Conservation (phyloP, 305 asterid genomes). For the Stenogyne calaminthoides region DNA sequence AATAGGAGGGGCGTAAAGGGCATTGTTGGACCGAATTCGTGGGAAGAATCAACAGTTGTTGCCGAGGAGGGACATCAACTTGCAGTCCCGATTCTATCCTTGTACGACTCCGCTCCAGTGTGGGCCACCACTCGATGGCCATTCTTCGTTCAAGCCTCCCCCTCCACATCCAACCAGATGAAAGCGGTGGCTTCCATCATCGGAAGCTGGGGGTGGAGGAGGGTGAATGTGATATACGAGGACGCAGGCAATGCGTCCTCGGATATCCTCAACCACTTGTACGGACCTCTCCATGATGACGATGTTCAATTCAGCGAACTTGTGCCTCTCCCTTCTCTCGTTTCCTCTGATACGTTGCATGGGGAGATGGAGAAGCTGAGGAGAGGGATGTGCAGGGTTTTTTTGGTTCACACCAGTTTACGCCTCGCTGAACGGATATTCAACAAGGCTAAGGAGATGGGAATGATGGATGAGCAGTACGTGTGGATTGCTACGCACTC, state of each 20-base stretch:
- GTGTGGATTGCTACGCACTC: slow-evolving; percentile 45
- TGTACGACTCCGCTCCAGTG: slow-evolving; percentile 32
- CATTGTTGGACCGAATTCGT: slow-evolving; percentile 43
- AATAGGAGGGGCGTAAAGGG: slow-evolving; percentile 28
- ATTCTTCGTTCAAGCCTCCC: slow-evolving; percentile 35
- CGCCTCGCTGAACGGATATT: slow-evolving; percentile 30
- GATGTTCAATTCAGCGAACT: slow-evolving; percentile 34
- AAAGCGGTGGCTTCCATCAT: slow-evolving; percentile 38
- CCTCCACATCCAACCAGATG: slow-evolving; percentile 35
- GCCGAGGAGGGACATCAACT: slow-evolving; percentile 34
- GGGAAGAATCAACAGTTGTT: slow-evolving; percentile 45
- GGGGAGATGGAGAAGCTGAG: slow-evolving; percentile 36
- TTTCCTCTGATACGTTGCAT: slow-evolving; percentile 13
- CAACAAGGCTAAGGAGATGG: slow-evolving; percentile 35
- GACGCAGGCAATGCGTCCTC: slow-evolving; percentile 23
- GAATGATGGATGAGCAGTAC: slow-evolving; percentile 41
- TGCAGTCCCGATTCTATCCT: slow-evolving; percentile 33
- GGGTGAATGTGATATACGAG: slow-evolving; percentile 43
- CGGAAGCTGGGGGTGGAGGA: too few species aligned
- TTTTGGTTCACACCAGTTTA: slow-evolving; percentile 36
- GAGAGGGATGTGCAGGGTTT: slow-evolving; percentile 38
- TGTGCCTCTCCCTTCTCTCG: slow-evolving; percentile 28
- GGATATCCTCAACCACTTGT: slow-evolving; percentile 33
- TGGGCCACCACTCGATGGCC: slow-evolving; percentile 43
- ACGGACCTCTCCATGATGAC: slow-evolving; percentile 26